Base-by-base conservation (phyloP, 202 grass and related monocot genomes). In the Alloteropsis angusta region DNA sequence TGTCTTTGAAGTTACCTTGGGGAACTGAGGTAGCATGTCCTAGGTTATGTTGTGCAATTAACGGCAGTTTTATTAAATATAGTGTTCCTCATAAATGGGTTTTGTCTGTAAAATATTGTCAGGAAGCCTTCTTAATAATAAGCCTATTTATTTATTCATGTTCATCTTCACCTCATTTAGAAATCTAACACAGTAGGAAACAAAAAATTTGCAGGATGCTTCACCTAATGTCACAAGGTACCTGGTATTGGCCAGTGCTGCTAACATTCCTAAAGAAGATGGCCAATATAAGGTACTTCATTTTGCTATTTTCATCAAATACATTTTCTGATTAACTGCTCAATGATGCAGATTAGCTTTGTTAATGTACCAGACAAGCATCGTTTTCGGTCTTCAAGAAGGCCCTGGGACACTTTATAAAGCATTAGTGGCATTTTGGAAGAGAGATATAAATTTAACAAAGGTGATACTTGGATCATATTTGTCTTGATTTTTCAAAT, bases 251-350 rank as follows among this genome's bases (percentile, higher is more conserved):
- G 85, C 82, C 9, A 85, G 75, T 63, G 86, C 61, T 44, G 78
- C 87, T 38, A 83, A 81, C 65, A 49, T 78, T 67, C 87, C 85
- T 18, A 77, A 74, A 75, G 65, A 66, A 35, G 45, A 84, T 76
- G 68, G 45, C 14, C 85, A 80, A 6, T 90, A 80, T 59, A 88
- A 90, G 91, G 91, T 93, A 77, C 60, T 73, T 63, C 7, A 25
- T 80, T 55, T 32, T 43, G 21, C 12, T 85, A 41, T 39, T 60
- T 72, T 61, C 16, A 11, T 74, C 45, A 8, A 9, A 65, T 78
- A 38, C 36, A 65, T 59, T 57, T 63, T 46, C 4, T 19, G 16
- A 71, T 58, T 5, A 47, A 77, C 5, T 72, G 38, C 79, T 64
- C 9, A 4, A 55, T 72, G 2, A 43, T 77, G 62, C 22, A 60